Conservation (phyloP, 2,329 filamentous ascomycete species). For the Aspergillus fijiensis region DNA sequence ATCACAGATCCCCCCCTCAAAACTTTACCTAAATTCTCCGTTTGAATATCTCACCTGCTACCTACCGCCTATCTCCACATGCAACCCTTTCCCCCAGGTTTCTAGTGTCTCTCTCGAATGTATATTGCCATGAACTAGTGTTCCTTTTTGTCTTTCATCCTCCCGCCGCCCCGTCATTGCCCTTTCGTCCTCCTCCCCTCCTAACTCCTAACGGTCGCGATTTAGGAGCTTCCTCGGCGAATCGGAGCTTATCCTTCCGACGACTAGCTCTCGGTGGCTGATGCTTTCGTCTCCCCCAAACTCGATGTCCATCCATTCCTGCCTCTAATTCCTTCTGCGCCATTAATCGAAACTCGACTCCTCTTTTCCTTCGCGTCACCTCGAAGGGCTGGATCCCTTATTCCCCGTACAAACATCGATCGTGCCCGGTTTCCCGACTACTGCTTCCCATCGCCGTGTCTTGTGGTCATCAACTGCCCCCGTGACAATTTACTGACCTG, state of each 20-base stretch:
- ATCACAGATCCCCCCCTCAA: conserved; percentile 2
- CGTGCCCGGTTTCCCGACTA: conserved; percentile 1
- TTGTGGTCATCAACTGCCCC: conserved; percentile 1
- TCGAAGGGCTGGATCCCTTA: neutral
- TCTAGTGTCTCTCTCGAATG: neutral
- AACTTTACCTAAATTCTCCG: conserved; percentile 22
- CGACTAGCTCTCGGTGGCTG: conserved; percentile 22
- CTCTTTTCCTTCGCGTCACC: conserved; percentile 6
- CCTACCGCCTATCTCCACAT: conserved; percentile 24
- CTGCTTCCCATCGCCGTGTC: neutral
- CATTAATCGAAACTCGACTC: conserved; percentile 2
- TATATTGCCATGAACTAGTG: neutral
- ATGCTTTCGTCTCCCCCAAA: conserved; percentile 13
- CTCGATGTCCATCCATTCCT: conserved; percentile 15
- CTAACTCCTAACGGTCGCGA: conserved; percentile 18
- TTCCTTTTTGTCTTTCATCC: neutral
- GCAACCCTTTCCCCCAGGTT: conserved; percentile 7
- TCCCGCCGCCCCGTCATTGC: neutral
- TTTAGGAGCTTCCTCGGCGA: conserved; percentile 20
- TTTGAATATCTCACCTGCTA: conserved; percentile 19
- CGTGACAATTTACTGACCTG: neutral
- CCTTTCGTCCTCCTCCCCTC: neutral
- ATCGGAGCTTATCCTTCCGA: conserved; percentile 27
- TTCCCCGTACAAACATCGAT: neutral
- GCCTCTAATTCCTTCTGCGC: conserved; percentile 11